A percentile compares a stretch with the other conserved stretches of the same genome.
These are phyloP conservation scores for Pestalotiopsis sp. DNA, from an alignment of 2,329 filamentous ascomycete genomes.

Conservation along the genomic window DNA sequence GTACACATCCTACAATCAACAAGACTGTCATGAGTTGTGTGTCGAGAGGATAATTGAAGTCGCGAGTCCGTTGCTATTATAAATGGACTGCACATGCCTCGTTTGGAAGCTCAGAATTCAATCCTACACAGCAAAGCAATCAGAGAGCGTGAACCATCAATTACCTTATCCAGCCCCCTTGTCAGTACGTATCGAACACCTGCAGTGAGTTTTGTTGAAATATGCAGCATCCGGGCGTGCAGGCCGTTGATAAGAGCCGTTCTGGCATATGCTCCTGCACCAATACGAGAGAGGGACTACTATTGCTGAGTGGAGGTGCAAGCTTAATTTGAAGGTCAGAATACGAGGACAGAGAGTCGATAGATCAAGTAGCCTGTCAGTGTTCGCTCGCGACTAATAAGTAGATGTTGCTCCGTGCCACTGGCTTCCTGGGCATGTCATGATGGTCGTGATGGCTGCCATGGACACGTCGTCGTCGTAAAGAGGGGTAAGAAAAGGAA, in stretches of 20 bases:
- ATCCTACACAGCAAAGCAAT: neutral
- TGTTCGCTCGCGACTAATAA: neutral
- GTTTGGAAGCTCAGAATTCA: too few species aligned
- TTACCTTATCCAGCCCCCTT: neutral
- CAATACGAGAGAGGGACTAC: neutral
- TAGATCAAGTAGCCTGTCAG: neutral
- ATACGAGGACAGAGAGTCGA: neutral
- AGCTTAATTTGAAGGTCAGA: neutral
- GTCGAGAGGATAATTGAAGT: neutral
- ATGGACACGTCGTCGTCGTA: neutral
- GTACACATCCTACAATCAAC: neutral
- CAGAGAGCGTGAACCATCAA: neutral
- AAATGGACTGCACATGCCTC: too few species aligned
- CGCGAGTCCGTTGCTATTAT: neutral
- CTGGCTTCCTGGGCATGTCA: neutral
- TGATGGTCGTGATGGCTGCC: neutral
- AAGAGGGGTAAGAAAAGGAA: neutral
- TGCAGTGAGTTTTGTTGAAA: neutral
- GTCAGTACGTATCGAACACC: neutral
- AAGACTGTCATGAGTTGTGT: neutral
- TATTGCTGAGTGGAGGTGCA: neutral
- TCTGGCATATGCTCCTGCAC: neutral
- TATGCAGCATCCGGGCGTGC: neutral
- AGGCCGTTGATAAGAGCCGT: neutral
- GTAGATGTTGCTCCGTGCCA: neutral